Base-by-base conservation (phyloP, 192 early-diverging fungal species). In the Cetraspora pellucida region DNA sequence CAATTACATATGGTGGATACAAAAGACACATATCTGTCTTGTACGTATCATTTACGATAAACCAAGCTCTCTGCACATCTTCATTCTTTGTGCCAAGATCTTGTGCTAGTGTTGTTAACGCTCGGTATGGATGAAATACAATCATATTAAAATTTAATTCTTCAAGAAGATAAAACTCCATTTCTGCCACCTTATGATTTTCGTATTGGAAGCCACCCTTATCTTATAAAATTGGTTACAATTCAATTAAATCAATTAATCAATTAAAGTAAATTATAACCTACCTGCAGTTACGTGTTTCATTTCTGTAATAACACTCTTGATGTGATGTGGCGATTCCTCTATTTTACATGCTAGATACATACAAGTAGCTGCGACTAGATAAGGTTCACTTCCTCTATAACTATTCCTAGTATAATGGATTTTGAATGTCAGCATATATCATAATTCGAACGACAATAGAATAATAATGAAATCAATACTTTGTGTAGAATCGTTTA, bases 281-380 rank as follows among this genome's bases (percentile, higher is more conserved):
- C 25, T 47, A 74, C 72, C 47, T 46, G 25, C 10, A 2, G 25
- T 74, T 10, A 82, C 74, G 0, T 71, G 76, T 66, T 86, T 90
- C 77, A 84, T 86, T 59, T 90, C 87, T 43, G 79, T 68, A 45
- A 86, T 84, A 58, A 88, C 84, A 30, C 84, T 78, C 59, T 90
- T 90, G 73, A 89, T 89, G 60, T 89, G 88, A 31, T 85, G 82
- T 23, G 88, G 88, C 63, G 84, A 89, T 78, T 97, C 96, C 77
- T 96, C 95, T 54, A 95, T 91, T 78, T 97, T 96, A 82, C 91
- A 91, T 2, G 95, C 96, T 57, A 96, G 77, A 72, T 96, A 96
- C 63, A 95, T 83, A 77, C 93, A 95, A 6, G 95, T 94, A 10
- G 90, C 87, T 1, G 86, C 81, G 46, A 95, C 92, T 17, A 97